Base-by-base conservation (phyloP, 2,329 filamentous ascomycete genomes). In the Sodiomyces alkalinus region DNA sequence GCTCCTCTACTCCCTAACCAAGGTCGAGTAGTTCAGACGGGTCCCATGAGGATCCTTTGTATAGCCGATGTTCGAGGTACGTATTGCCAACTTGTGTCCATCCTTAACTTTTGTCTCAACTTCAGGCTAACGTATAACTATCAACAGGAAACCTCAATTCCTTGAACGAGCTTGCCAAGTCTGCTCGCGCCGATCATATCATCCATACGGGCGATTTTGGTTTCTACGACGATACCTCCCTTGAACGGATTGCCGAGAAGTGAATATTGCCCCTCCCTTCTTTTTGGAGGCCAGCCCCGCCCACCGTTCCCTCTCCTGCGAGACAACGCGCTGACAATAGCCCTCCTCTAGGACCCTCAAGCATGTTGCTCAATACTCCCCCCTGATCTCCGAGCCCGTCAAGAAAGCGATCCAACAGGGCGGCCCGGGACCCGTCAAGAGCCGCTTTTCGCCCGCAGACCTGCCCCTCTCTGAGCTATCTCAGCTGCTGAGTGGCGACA, bases 141-240 rank as follows among this genome's bases (percentile, higher is more conserved):
- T n/a, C n/a, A n/a, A n/a, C 42, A 98, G 90, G 90, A 56, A 94
- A 96, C 55, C 64, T 98, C 42, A 75, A 79, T 58, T 94, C 90
- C 41, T 65, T 98, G 46, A 98, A 98, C 60, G 86, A 96, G 36
- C 77, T 98, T 36, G 90, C 90, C 39, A 92, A 82, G 56, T 80
- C 90, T 51, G 87, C 90, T 37, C 80, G 80, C 51, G 90, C 90
- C 45, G 85, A 94, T 58, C 85, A 94, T 60, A 93, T 98, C 55
- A 85, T 98, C 47, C 90, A 98, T 58, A 98, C 90, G 13, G 90
- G 90, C 54, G 90, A 98, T 55, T 98, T 98, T 52, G 90, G 90
- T 38, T 98, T 98, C 61, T 98, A 98, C 61, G 90, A 98, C 55
- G 80, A 92, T 45, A 82, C 78, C 30, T 98, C 90, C 19, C 64